Conservation (phyloP, 306 rosid species). For the Rubus parviflorus region DNA sequence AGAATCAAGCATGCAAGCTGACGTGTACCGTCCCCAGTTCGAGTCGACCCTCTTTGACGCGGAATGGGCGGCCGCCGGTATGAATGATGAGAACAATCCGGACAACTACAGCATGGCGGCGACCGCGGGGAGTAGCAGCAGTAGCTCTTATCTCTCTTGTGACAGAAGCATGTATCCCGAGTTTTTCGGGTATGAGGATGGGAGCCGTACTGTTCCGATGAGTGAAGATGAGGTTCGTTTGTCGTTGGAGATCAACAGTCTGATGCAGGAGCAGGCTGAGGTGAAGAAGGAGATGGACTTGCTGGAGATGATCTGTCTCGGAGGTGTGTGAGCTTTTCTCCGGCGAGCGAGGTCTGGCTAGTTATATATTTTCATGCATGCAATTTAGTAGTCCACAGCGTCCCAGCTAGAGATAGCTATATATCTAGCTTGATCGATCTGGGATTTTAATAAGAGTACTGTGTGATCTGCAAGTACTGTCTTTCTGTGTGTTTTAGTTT, state of each 20-base stretch:
- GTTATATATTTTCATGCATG: background rate
- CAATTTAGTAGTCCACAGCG: background rate
- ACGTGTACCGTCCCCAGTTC: background rate
- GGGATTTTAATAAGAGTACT: background rate
- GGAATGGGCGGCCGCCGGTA: background rate
- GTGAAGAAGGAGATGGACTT: slow-evolving; percentile 42
- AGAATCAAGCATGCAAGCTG: background rate
- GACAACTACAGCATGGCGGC: background rate
- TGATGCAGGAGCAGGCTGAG: slow-evolving; percentile 19
- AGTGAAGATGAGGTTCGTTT: slow-evolving; percentile 28
- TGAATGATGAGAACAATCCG: background rate
- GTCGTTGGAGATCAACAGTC: slow-evolving; percentile 27
- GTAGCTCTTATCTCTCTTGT: background rate
- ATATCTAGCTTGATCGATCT: background rate
- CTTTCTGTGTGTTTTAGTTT: background rate
- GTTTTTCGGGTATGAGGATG: background rate
- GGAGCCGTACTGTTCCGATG: background rate
- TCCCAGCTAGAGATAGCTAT: background rate
- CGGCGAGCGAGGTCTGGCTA: background rate
- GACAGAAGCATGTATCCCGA: background rate
- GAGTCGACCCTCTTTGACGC: background rate
- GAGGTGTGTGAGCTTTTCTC: background rate
- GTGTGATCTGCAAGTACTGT: background rate
- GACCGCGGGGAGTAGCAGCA: background rate
- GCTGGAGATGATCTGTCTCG: slow-evolving; percentile 26